Percentiles rank a stretch among this genome's conserved stretches.
Evolutionary conservation across 2,329 filamentous ascomycete species (phyloP).

Genomic region (Penicillium sp.): DNA sequence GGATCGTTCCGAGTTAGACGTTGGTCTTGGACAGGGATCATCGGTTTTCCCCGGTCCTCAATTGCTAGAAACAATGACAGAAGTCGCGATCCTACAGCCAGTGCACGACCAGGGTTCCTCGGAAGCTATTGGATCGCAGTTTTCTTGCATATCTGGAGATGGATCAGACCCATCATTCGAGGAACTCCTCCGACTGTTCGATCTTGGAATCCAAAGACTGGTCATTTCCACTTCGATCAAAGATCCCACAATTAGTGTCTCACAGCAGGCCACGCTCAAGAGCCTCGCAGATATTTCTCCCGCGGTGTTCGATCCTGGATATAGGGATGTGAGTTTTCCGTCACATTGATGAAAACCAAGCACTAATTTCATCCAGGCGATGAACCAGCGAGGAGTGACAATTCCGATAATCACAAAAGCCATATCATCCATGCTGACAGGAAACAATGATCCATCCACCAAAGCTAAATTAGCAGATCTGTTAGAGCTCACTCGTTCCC

Average conservation of each 20-base stretch:
- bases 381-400: slow-evolving; percentile 35
- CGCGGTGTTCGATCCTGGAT: slow-evolving; percentile 29
- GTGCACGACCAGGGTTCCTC: not conserved
- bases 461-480: slow-evolving; percentile 15
- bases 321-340: slow-evolving; percentile 27
- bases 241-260: not conserved
- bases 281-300: slow-evolving; percentile 28
- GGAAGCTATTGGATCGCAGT: not conserved
- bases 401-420: slow-evolving; percentile 37
- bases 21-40: not conserved
- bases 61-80: not conserved
- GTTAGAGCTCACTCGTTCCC: not conserved
- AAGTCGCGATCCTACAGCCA: not conserved
- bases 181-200: slow-evolving; percentile 22
- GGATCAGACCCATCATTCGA: not conserved
- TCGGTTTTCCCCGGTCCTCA: too few species aligned
- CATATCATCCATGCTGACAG: slow-evolving; percentile 30
- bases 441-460: slow-evolving; percentile 13
- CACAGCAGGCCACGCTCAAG: slow-evolving; percentile 6
- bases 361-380: slow-evolving; percentile 25
- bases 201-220: slow-evolving; percentile 25
- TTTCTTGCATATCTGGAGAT: not conserved
- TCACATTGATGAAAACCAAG: not conserved
- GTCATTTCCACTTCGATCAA: slow-evolving; percentile 10
- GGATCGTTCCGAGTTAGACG: too few species aligned